Evolutionary conservation across 352 stramenopile genomes (phyloP).

Genomic region (Pythium guiyangense): DNA sequence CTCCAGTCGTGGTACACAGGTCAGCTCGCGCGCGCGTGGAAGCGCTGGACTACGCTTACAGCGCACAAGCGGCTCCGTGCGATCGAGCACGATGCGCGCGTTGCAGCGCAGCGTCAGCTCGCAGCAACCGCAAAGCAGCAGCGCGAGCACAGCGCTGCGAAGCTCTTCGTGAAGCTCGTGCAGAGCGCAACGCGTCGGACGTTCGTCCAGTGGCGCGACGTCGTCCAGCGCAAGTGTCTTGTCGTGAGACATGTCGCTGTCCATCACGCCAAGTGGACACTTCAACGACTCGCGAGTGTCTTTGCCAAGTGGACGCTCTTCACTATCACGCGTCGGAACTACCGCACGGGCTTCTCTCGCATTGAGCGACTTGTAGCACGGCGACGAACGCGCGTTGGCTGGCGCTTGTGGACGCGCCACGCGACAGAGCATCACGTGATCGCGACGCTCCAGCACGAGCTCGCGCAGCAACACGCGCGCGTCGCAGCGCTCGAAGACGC

Average conservation of each 20-base stretch:
- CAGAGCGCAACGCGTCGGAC: background rate
- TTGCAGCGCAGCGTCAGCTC: background rate
- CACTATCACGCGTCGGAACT: background rate
- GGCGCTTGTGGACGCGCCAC: slow-evolving; percentile 4
- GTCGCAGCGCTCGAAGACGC: background rate
- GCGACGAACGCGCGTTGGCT: background rate
- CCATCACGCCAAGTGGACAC: background rate
- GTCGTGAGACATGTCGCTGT: background rate
- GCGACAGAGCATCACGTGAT: slow-evolving; percentile 2
- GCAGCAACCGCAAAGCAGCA: slow-evolving; percentile 4
- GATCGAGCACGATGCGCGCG: slow-evolving; percentile 2
- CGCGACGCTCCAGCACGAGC: background rate
- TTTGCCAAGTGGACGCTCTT: slow-evolving; percentile 5
- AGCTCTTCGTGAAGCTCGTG: background rate
- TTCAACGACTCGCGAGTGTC: background rate
- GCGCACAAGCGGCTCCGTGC: slow-evolving; percentile 9
- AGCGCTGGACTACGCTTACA: slow-evolving; percentile 22
- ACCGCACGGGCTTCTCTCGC: background rate
- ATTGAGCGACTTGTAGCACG: background rate
- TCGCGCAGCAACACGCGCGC: background rate
- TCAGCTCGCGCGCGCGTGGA: slow-evolving; percentile 31
- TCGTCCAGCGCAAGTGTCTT: background rate
- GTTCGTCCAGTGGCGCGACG: slow-evolving; percentile 5
- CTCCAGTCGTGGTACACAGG: slow-evolving; percentile 28
- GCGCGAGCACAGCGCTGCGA: background rate